Conservation (phyloP, 225 moss, liverwort and hornwort genomes). For the Straminergon stramineum region DNA sequence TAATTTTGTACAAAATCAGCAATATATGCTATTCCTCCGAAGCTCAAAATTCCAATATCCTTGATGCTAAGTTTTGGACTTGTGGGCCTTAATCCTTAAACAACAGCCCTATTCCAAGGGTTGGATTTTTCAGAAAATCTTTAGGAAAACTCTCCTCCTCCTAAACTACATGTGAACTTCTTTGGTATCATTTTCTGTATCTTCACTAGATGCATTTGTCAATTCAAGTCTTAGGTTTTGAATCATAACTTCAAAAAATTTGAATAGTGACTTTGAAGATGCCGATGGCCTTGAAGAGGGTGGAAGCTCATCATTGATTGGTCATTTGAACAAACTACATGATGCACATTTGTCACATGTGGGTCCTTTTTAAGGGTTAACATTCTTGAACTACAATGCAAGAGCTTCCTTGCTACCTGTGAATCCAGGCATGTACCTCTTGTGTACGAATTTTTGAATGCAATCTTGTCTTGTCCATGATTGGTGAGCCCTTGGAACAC, state of each 20-base stretch:
- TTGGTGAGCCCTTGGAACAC: neutral
- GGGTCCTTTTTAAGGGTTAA: neutral
- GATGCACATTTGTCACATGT: neutral
- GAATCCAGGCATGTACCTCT: neutral
- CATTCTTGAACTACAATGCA: neutral
- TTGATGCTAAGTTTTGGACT: neutral
- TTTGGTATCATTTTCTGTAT: neutral
- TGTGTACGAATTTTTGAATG: too few relatives aligned
- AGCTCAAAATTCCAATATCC: neutral
- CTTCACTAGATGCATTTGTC: neutral
- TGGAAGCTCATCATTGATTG: accelerated
- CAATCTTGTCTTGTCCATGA: neutral
- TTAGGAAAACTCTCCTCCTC: accelerated
- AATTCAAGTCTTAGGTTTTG: neutral
- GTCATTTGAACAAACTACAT: neutral
- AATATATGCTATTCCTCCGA: neutral
- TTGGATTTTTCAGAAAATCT: neutral
- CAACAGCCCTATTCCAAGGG: accelerated
- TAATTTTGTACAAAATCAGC: neutral
- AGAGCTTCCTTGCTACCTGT: accelerated
- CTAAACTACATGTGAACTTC: neutral
- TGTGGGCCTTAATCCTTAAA: too few relatives aligned
- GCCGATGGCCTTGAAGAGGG: accelerated
- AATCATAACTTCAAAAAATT: neutral
- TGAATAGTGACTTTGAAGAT: neutral